Evolutionary conservation across 192 early-diverging fungal species (phyloP).

Genomic region (Coemansia brasiliensis): DNA sequence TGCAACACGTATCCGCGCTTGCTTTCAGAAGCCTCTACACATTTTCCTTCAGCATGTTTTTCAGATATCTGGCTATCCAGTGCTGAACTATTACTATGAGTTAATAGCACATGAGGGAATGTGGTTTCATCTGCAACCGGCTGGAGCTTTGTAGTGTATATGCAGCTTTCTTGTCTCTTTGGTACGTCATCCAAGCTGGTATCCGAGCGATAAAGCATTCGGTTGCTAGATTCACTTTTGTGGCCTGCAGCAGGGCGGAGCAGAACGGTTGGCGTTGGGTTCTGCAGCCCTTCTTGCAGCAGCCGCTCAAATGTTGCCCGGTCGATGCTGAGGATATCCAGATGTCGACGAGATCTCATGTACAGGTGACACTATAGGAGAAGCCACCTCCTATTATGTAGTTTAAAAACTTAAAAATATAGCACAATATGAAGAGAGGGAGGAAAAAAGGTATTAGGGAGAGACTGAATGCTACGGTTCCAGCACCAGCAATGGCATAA

Average conservation of each 20-base stretch:
- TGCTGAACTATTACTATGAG: not conserved
- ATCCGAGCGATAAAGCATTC: not conserved
- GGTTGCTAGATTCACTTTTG: not conserved
- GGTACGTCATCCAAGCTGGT: slow-evolving; percentile 5
- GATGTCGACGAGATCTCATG: slow-evolving; percentile 8
- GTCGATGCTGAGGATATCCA: slow-evolving; percentile 16
- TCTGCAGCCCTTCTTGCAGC: slow-evolving; percentile 16
- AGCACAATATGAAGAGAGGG: slow-evolving; percentile 1
- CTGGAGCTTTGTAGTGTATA: not conserved
- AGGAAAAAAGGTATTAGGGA: not conserved
- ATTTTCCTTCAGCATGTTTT: not conserved
- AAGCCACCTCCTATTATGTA: not conserved
- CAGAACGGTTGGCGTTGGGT: slow-evolving; percentile 30
- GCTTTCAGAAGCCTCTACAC: not conserved
- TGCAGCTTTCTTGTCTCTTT: slow-evolving; percentile 23
- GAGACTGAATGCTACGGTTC: slow-evolving; percentile 12
- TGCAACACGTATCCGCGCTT: slow-evolving; percentile 46
- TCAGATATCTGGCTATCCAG: not conserved
- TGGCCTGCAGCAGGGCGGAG: not conserved
- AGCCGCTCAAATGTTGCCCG: slow-evolving; percentile 25
- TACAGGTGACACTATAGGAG: not conserved
- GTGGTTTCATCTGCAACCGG: too few relatives aligned
- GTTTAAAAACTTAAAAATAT: slow-evolving; percentile 6
- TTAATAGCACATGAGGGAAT: too few relatives aligned
- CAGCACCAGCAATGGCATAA: slow-evolving; percentile 6